These are phyloP conservation scores for Gloeopeniophorella convolvens DNA, from an alignment of 768 basidiomycete species.

Conservation along the genomic window DNA sequence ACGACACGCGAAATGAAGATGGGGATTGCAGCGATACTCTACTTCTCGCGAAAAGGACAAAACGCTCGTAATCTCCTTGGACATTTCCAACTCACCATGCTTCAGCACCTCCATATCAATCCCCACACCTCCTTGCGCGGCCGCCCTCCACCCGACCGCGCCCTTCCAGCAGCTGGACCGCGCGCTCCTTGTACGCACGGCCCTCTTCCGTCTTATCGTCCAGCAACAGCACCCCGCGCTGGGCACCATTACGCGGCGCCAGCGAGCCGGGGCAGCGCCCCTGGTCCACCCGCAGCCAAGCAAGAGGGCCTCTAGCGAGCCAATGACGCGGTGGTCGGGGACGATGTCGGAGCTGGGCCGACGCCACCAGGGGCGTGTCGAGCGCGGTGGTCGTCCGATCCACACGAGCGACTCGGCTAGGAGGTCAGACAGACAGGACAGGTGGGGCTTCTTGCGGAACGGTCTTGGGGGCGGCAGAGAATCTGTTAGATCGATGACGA, in stretches of 20 bases:
- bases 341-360: conserved; percentile 26
- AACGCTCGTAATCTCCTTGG: too few species aligned
- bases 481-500: too few species aligned
- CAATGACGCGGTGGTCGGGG: conserved; percentile 30
- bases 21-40: too few species aligned
- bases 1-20: too few species aligned
- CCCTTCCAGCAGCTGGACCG: conserved; percentile 6
- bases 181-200: neutral
- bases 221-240: conserved; percentile 26
- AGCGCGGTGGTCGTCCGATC: conserved; percentile 13
- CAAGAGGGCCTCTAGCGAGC: conserved; percentile 41
- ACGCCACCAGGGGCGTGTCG: conserved; percentile 26
- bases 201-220: conserved; percentile 13
- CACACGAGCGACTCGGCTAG: too few species aligned
- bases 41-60: too few species aligned
- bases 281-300: conserved; percentile 47
- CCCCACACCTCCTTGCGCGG: conserved; percentile 16
- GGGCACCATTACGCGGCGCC: conserved; percentile 15
- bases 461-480: conserved; percentile 16
- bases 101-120: conserved; percentile 20
- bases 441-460: neutral
- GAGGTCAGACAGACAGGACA: conserved; percentile 4
- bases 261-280: neutral
- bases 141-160: neutral
- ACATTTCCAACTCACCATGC: conserved; percentile 14